Conservation (phyloP, 2,329 filamentous ascomycete species). For the Mariannaea sp. region DNA sequence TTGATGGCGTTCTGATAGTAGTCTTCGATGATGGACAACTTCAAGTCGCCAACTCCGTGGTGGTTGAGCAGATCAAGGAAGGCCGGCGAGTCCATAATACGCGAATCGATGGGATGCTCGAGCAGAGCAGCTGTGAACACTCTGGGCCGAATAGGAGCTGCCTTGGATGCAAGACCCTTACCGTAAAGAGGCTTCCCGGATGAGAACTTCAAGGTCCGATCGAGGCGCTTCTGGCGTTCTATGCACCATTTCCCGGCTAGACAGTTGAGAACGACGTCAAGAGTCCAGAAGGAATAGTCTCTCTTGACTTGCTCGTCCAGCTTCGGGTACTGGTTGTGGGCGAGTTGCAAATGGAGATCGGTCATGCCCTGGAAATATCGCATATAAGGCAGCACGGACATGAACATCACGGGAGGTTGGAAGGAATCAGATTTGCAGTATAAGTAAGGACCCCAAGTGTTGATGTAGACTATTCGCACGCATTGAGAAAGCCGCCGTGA, state of each 20-base stretch:
- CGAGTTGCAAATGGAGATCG: background rate
- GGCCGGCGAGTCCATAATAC: background rate
- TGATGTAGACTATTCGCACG: background rate
- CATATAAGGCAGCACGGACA: background rate
- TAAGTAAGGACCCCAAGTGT: background rate
- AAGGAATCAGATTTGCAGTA: background rate
- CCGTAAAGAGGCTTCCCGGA: background rate
- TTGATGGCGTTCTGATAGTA: background rate
- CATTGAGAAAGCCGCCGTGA: background rate
- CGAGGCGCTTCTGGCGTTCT: background rate
- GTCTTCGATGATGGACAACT: background rate
- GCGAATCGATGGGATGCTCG: background rate
- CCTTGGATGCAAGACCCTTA: background rate
- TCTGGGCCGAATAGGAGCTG: background rate
- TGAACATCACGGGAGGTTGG: background rate
- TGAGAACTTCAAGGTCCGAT: background rate
- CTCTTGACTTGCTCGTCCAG: background rate
- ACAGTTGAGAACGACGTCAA: background rate
- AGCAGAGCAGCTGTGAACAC: background rate
- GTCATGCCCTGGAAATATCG: background rate
- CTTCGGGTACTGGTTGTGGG: background rate
- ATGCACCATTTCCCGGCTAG: background rate
- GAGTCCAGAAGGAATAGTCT: background rate
- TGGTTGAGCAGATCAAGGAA: background rate
- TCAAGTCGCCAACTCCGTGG: background rate